Conservation (phyloP, 2,329 filamentous ascomycete genomes). For the Diaporthe australafricana region DNA sequence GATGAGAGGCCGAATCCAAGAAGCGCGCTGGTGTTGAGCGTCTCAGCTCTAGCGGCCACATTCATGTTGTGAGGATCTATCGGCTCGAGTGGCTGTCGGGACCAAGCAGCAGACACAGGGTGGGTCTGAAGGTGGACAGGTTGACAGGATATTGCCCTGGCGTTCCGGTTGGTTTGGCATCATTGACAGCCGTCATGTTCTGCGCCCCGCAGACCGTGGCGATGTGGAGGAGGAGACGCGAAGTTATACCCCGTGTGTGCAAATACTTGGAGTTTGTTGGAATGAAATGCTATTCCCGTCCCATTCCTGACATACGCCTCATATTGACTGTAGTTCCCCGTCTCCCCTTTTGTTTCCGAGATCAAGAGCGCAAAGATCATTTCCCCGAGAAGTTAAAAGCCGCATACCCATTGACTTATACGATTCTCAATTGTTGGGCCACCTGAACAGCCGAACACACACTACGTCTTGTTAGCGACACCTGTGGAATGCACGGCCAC, state of each 20-base stretch:
- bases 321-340: neutral
- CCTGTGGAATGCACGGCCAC: neutral
- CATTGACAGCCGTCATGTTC: neutral
- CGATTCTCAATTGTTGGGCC: neutral
- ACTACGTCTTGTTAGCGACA: neutral
- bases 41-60: neutral
- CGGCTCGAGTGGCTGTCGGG: neutral
- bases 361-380: neutral
- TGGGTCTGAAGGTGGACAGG: neutral
- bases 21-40: neutral
- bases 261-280: neutral
- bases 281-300: neutral
- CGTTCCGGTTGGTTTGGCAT: slow-evolving; percentile 27
- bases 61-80: neutral
- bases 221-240: neutral
- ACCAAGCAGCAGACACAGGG: neutral
- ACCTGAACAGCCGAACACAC: neutral
- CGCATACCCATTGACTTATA: neutral
- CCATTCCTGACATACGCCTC: neutral
- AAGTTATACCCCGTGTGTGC: slow-evolving; percentile 24
- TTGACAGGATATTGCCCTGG: slow-evolving; percentile 12
- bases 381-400: neutral
- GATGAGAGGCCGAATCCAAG: neutral
- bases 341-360: too few species aligned
- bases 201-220: neutral